Conservation (phyloP, 2,329 filamentous ascomycete genomes). For the Pyricularia sp. region DNA sequence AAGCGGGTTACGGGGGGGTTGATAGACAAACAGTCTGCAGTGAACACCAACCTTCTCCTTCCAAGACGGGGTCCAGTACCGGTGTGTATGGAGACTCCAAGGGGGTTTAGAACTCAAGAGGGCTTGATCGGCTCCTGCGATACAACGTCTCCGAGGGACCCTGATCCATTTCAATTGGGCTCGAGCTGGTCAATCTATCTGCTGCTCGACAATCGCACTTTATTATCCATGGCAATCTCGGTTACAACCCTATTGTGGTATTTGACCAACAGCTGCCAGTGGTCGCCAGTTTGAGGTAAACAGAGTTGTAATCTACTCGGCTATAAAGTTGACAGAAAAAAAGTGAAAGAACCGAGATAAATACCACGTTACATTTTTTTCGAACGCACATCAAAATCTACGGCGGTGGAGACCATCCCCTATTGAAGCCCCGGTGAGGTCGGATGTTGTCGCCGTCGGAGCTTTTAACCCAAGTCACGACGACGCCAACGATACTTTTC, state of each 20-base stretch:
- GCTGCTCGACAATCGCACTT: not conserved
- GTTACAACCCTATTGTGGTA: not conserved
- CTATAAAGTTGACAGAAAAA: not conserved
- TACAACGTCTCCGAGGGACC: not conserved
- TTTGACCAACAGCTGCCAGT: not conserved
- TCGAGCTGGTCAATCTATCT: not conserved
- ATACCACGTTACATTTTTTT: not conserved
- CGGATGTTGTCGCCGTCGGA: not conserved
- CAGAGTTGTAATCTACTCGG: not conserved
- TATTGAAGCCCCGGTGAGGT: not conserved
- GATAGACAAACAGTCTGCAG: not conserved
- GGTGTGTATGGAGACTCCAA: not conserved
- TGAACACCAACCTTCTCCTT: not conserved
- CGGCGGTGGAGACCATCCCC: not conserved
- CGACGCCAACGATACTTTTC: not conserved
- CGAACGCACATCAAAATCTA: not conserved
- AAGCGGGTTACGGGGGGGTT: not conserved
- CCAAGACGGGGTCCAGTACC: not conserved
- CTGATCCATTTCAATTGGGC: not conserved
- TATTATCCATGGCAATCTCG: not conserved
- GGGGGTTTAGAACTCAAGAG: not conserved
- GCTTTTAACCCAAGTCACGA: not conserved
- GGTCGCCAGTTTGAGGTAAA: not conserved
- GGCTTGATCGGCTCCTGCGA: not conserved
- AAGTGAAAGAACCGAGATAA: not conserved